A percentile compares a stretch with the other conserved stretches of the same genome.
These are phyloP conservation scores for Didymella lethalis DNA, from an alignment of 2,329 filamentous ascomycete genomes.

Conservation along the genomic window DNA sequence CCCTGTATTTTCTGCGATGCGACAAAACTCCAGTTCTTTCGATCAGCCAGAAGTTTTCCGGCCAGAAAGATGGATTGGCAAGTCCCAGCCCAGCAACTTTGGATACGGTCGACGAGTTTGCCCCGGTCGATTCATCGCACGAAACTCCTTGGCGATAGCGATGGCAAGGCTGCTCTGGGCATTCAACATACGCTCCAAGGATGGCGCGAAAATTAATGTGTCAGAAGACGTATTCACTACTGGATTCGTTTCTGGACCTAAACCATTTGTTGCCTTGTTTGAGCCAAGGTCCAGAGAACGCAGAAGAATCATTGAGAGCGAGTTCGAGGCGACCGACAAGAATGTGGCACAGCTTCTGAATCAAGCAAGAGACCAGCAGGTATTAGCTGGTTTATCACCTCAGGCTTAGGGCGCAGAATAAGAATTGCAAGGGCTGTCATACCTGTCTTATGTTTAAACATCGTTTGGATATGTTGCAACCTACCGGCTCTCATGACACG, in stretches of 20 bases:
- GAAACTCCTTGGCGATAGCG: slow-evolving; percentile 54
- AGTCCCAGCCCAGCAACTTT: slow-evolving; percentile 43
- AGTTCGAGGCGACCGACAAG: background rate
- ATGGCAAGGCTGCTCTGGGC: slow-evolving; percentile 62
- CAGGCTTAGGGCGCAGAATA: background rate
- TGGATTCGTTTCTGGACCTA: slow-evolving; percentile 34
- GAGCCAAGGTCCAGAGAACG: slow-evolving; percentile 6
- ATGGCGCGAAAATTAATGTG: background rate
- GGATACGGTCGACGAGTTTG: slow-evolving; percentile 54
- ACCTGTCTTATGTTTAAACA: too few species aligned
- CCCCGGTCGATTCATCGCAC: slow-evolving; percentile 41
- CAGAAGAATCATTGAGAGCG: background rate
- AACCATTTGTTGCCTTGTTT: slow-evolving; percentile 40
- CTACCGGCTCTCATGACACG: too few species aligned
- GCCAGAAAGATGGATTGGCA: slow-evolving; percentile 48
- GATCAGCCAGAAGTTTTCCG: slow-evolving; percentile 41
- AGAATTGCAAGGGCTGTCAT: too few species aligned
- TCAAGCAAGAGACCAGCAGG: background rate
- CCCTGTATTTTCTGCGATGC: slow-evolving; percentile 46
- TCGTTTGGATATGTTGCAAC: too few species aligned
- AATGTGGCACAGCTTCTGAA: background rate
- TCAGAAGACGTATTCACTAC: slow-evolving; percentile 24
- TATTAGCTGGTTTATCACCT: background rate
- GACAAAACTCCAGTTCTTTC: slow-evolving; percentile 34
- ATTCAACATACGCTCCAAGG: slow-evolving; percentile 52